Evolutionary conservation across 2,329 filamentous ascomycete genomes (phyloP).

Genomic region (Pseudogymnoascus sp.): DNA sequence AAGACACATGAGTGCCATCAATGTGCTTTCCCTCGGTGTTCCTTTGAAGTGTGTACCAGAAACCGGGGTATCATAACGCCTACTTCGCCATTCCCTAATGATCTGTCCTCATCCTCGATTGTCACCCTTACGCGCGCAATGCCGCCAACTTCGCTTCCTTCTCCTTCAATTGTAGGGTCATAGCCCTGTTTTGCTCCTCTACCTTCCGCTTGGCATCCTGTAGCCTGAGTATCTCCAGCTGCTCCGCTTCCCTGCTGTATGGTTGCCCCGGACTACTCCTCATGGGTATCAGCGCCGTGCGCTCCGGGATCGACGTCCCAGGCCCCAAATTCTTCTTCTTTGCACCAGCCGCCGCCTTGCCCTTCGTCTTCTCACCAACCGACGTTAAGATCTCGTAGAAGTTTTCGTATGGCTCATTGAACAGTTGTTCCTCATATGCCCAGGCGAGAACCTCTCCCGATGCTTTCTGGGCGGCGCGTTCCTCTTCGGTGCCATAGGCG

Average conservation of each 20-base stretch:
- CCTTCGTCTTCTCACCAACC: constrained; percentile 52
- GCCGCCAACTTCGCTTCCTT: constrained; percentile 57
- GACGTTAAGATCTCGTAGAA: constrained; percentile 83
- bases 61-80: constrained; percentile 7
- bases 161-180: constrained; percentile 51
- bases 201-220: constrained; percentile 59
- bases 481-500: constrained; percentile 77
- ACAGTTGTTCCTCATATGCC: constrained; percentile 88
- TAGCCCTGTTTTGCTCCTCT: constrained; percentile 35
- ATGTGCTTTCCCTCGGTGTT: neutral
- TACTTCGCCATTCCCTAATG: constrained; percentile 8
- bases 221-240: constrained; percentile 52
- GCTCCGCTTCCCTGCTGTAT: constrained; percentile 67
- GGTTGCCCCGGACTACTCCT: constrained; percentile 59
- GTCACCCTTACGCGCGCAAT: neutral
- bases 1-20: neutral
- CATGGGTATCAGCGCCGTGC: constrained; percentile 69
- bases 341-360: constrained; percentile 50
- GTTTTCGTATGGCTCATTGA: constrained; percentile 91
- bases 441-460: constrained; percentile 65
- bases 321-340: constrained; percentile 33
- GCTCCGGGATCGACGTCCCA: constrained; percentile 43
- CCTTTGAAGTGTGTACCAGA: constrained; percentile 2
- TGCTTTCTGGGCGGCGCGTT: constrained; percentile 52
- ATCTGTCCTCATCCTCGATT: neutral